A percentile compares a stretch with the other conserved stretches of the same genome.
These are phyloP conservation scores for Liriodendron chinense DNA, from an alignment of 164 flowering plant genomes.

Conservation along the genomic window DNA sequence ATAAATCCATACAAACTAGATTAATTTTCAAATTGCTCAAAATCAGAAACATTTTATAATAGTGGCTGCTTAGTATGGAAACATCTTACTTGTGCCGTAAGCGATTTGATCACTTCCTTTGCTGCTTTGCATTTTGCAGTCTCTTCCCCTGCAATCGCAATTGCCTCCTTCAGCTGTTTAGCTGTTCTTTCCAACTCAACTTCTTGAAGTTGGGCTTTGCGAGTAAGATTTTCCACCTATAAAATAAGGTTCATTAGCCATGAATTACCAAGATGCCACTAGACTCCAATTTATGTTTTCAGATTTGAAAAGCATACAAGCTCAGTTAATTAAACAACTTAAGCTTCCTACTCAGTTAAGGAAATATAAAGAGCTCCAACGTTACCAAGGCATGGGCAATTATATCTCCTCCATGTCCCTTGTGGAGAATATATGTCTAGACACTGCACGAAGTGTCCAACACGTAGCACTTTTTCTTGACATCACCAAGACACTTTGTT, in stretches of 20 bases:
- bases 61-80: background rate
- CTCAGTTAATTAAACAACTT: background rate
- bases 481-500: too few relatives aligned
- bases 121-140: constrained; percentile 95
- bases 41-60: constrained; percentile 3
- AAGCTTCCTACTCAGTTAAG: background rate
- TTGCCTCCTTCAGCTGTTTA: constrained; percentile 86
- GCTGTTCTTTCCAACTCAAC: constrained; percentile 79
- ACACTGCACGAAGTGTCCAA: too few relatives aligned
- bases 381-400: background rate
- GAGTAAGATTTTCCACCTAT: constrained; percentile 89
- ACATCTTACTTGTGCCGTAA: constrained; percentile 88
- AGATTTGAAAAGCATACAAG: background rate
- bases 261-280: background rate
- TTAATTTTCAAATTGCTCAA: background rate
- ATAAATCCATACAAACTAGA: background rate
- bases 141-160: constrained; percentile 85
- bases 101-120: constrained; percentile 93
- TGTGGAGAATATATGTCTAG: too few relatives aligned
- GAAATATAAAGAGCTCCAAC: background rate
- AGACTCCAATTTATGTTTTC: background rate
- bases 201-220: constrained; percentile 83
- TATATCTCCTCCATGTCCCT: background rate
- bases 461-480: too few relatives aligned
- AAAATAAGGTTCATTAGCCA: constrained; percentile 6